Percentiles rank a stretch among this genome's conserved stretches.
Evolutionary conservation across 2,329 filamentous ascomycete species (phyloP).

Genomic region (Emydomyces testavorans): DNA sequence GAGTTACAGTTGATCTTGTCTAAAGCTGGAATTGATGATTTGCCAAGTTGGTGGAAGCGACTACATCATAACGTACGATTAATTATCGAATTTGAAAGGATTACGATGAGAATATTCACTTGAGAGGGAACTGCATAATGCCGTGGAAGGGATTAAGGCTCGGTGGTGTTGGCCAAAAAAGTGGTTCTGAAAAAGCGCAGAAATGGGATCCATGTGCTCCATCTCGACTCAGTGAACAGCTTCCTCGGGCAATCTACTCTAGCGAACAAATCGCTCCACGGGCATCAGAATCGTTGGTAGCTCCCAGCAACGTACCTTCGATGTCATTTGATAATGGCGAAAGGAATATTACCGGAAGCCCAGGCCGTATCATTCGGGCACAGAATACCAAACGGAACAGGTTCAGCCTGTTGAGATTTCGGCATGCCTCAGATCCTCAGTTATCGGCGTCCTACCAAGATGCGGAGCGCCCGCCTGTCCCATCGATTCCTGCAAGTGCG

Average conservation of each 20-base stretch:
- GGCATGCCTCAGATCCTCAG: slow-evolving; percentile 88
- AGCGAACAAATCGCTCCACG: slow-evolving; percentile 9
- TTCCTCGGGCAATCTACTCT: slow-evolving; percentile 11
- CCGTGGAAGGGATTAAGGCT: slow-evolving; percentile 16
- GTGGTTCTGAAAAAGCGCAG: slow-evolving; percentile 1
- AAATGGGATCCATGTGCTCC: slow-evolving; percentile 3
- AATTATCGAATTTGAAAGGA: background rate
- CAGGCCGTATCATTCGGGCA: slow-evolving; percentile 5
- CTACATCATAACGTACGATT: too few species aligned
- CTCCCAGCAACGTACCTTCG: slow-evolving; percentile 2
- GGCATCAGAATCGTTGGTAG: slow-evolving; percentile 9
- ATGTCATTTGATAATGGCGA: slow-evolving; percentile 5
- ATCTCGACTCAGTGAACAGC: slow-evolving; percentile 13
- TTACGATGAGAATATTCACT: slow-evolving; percentile 10
- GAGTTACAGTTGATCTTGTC: too few species aligned
- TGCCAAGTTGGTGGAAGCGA: too few species aligned
- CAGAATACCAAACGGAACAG: slow-evolving; percentile 30
- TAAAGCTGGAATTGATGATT: too few species aligned
- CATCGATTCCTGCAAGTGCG: slow-evolving; percentile 29
- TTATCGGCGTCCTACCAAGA: slow-evolving; percentile 62
- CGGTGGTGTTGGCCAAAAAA: slow-evolving; percentile 4
- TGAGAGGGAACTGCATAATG: slow-evolving; percentile 11
- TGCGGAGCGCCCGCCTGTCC: slow-evolving; percentile 41
- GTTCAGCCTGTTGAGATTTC: slow-evolving; percentile 65
- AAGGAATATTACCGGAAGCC: background rate